Evolutionary conservation across 2,329 filamentous ascomycete genomes (phyloP), one percentile per base, ranked within the genome.

Genomic region (Calycina herbarum): DNA sequence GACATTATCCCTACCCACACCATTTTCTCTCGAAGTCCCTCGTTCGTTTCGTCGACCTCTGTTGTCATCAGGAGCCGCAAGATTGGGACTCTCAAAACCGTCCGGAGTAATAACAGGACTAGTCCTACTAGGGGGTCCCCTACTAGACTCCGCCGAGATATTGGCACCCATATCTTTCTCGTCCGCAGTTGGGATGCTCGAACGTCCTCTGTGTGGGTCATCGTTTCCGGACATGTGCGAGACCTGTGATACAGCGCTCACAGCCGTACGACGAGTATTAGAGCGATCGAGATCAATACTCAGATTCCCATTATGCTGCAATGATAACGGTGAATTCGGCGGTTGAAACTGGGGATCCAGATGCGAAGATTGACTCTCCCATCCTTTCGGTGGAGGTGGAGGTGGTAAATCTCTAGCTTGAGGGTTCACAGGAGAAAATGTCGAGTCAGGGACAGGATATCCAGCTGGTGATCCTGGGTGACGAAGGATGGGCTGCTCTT

Each of bases 391-490:
- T 13, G 67, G 66, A n/a, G 70, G 68, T 11, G 72, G 71, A 2
- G 73, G 66, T 24, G 72, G 71, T 5, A 71, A 38, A 45, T 69
- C 66, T 24, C 61, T 56, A 3, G 67, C 67, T 15, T 64, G 31
- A 3, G 67, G 68, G n/a, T 75, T 71, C 0, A 74, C 56, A 10
- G 72, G 70, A 10, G 67, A 70, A 45, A 72, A 73, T 20, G 68
- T 63, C 5, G 68, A 65, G 42, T 71, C 70, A 1, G 71, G 71
- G 2, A 73, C 40, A 10, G 71, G 68, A 54, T 73, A 73, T 1
- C 68, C 66, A 33, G 73, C 71, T 60, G 73, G 69, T 8, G 65
- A 69, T 62, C 72, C 67, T 10, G 72, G 71, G 45, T 73, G 73
- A 3, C 69, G 66, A 1, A 74, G 56, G 2, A 64, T 48, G 31